These are phyloP conservation scores for Starmera pachycereana DNA, from an alignment of 805 yeast genomes.

Conservation along the genomic window DNA sequence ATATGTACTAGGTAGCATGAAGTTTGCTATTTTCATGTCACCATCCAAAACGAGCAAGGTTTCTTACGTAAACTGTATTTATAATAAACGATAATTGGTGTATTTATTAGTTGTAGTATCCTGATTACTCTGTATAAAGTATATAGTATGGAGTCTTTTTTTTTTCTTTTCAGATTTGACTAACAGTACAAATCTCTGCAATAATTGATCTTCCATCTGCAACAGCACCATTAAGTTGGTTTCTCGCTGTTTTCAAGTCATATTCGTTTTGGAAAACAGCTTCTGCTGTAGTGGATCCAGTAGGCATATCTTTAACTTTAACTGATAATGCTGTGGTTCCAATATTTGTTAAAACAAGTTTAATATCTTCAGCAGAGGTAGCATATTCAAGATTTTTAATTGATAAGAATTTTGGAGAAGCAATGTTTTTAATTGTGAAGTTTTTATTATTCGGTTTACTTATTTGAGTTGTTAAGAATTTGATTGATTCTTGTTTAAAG, in stretches of 20 bases:
- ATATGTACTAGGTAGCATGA: no score
- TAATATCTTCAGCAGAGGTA: constrained; percentile 21
- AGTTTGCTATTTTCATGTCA: no score
- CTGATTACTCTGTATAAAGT: no score
- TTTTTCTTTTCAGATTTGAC: constrained; percentile 2
- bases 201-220: constrained; percentile 36
- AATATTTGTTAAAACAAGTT: constrained; percentile 13
- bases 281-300: constrained; percentile 30
- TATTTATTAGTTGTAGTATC: no score
- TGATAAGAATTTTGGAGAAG: constrained; percentile 17
- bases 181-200: constrained; percentile 21
- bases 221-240: constrained; percentile 29
- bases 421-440: constrained; percentile 14
- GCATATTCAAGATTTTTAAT: constrained; percentile 22
- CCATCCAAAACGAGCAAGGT: no score
- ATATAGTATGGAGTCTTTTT: no score
- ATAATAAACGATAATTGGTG: no score
- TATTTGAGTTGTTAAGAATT: background rate
- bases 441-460: background rate
- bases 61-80: no score
- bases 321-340: constrained; percentile 14
- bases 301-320: constrained; percentile 24
- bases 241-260: constrained; percentile 20
- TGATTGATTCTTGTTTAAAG: background rate
- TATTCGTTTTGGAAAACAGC: constrained; percentile 21